Percentiles rank a stretch among this genome's conserved stretches.
phyloP scores from a whole-genome alignment of 2,329 filamentous ascomycete genomes.

The Fusarium xyrophilum region DNA sequence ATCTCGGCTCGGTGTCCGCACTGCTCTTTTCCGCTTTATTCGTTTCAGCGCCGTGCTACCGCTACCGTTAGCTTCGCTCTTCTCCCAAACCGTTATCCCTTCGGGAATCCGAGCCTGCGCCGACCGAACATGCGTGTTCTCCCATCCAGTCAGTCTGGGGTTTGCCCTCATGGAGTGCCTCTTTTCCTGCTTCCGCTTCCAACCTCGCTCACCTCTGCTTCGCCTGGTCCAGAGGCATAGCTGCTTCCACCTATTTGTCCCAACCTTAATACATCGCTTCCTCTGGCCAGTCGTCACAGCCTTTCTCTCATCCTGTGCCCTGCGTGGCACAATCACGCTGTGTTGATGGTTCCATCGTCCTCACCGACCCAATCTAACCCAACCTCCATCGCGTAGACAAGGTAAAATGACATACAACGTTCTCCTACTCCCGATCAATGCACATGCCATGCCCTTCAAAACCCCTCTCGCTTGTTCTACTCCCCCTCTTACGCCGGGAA shows the following conservation, averaged over 20 bases:
- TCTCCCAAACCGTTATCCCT: slow-evolving; percentile 9
- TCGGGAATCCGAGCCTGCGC: slow-evolving; percentile 31
- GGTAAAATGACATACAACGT: slow-evolving; percentile 8
- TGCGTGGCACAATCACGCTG: not conserved
- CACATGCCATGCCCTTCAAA: not conserved
- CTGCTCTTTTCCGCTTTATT: slow-evolving; percentile 3
- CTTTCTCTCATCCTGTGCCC: not conserved
- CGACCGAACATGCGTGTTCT: slow-evolving; percentile 16
- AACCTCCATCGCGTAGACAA: not conserved
- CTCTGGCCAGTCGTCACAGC: not conserved
- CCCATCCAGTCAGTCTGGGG: not conserved
- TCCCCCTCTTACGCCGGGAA: not conserved
- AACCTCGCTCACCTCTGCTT: not conserved
- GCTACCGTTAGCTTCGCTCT: not conserved
- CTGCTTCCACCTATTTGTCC: not conserved
- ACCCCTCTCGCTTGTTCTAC: not conserved
- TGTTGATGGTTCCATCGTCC: not conserved
- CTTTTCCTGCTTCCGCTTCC: not conserved
- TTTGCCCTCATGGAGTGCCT: slow-evolving; percentile 6
- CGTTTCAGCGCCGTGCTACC: slow-evolving; percentile 2
- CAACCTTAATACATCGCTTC: not conserved
- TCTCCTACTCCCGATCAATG: not conserved
- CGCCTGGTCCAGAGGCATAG: not conserved
- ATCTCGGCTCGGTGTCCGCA: not conserved
- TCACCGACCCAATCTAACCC: not conserved